A percentile compares a stretch with the other conserved stretches of the same genome.
phyloP scores from a whole-genome alignment of 495 filamentous ascomycete species.

The Neurospora sp. region DNA sequence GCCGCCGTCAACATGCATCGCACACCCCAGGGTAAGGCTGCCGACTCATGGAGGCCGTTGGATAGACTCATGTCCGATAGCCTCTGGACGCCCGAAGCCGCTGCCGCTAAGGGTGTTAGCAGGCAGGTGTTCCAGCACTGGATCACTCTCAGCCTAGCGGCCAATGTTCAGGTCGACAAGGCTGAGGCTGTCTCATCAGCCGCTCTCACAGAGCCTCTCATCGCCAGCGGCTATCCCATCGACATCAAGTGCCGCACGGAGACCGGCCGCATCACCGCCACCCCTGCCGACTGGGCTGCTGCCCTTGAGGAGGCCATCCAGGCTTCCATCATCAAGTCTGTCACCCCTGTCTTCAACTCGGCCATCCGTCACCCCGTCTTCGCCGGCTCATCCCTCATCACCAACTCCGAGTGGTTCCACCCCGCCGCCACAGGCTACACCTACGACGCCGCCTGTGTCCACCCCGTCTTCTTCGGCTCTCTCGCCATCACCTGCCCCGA shows the following conservation, averaged over 20 bases:
- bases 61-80: slow-evolving; percentile 18
- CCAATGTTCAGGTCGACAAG: background rate
- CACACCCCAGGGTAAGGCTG: slow-evolving; percentile 7
- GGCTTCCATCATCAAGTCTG: slow-evolving; percentile 8
- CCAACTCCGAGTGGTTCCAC: slow-evolving; percentile 23
- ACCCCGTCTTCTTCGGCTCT: slow-evolving; percentile 29
- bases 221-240: slow-evolving; percentile 6
- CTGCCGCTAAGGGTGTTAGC: slow-evolving; percentile 1
- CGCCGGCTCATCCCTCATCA: slow-evolving; percentile 19
- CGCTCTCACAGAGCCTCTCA: slow-evolving; percentile 1
- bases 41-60: slow-evolving; percentile 12
- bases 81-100: slow-evolving; percentile 19
- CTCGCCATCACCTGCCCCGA: slow-evolving; percentile 17
- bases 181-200: slow-evolving; percentile 2
- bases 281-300: slow-evolving; percentile 14
- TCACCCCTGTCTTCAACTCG: slow-evolving; percentile 12
- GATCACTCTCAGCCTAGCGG: background rate
- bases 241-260: slow-evolving; percentile 5
- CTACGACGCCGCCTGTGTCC: slow-evolving; percentile 19
- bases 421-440: slow-evolving; percentile 27
- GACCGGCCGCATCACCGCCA: slow-evolving; percentile 8
- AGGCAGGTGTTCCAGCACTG: slow-evolving; percentile 1
- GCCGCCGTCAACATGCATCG: slow-evolving; percentile 22
- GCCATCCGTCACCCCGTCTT: slow-evolving; percentile 31
- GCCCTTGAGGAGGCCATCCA: slow-evolving; percentile 17